Percentiles rank a stretch among this genome's conserved stretches.
These are phyloP conservation scores for Xylaria scruposa DNA, from an alignment of 495 filamentous ascomycete species.

Conservation along the genomic window DNA sequence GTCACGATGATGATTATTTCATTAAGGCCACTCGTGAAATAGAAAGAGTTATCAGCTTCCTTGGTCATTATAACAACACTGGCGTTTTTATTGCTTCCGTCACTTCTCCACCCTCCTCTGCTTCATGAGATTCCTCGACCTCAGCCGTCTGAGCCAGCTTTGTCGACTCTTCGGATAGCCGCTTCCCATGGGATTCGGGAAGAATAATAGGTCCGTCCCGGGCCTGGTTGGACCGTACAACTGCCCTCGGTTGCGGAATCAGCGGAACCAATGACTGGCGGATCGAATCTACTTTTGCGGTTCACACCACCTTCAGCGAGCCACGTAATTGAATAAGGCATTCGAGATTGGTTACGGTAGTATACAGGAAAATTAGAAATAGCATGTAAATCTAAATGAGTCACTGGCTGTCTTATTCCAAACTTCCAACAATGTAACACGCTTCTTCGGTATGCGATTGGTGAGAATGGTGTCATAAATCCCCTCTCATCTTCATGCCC, in stretches of 20 bases:
- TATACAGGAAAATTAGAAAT: background rate
- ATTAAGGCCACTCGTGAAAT: background rate
- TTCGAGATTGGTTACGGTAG: background rate
- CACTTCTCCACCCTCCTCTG: background rate
- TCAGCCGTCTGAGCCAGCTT: background rate
- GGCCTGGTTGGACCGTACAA: background rate
- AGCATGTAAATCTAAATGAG: too few relatives aligned
- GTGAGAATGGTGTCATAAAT: background rate
- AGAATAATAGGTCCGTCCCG: background rate
- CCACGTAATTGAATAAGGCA: background rate
- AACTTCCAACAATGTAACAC: background rate
- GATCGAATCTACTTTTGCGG: too few relatives aligned
- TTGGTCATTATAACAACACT: too few relatives aligned
- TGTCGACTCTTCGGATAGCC: background rate
- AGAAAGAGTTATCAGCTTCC: too few relatives aligned
- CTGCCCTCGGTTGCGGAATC: background rate
- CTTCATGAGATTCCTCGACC: too few relatives aligned
- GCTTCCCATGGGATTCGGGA: background rate
- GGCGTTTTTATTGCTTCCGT: too few relatives aligned
- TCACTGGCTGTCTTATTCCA: background rate
- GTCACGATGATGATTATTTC: background rate
- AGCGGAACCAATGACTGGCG: too few relatives aligned
- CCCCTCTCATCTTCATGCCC: background rate
- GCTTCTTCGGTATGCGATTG: background rate
- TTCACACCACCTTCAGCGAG: too few relatives aligned